Evolutionary conservation across 2,329 filamentous ascomycete genomes (phyloP).

Genomic region (Fusarium verticillioides): DNA sequence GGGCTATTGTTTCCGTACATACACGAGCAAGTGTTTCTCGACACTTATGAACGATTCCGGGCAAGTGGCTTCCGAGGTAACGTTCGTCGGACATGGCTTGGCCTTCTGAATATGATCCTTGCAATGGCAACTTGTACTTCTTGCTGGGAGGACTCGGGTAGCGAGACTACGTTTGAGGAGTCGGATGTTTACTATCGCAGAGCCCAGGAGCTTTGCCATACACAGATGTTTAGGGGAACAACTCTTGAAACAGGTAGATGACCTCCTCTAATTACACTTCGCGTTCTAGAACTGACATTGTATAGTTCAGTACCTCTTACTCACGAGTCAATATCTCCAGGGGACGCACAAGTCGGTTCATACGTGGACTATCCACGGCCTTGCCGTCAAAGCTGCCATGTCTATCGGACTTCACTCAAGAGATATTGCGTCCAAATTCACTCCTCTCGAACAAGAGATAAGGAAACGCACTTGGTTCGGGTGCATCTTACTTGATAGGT

Average conservation of each 20-base stretch:
- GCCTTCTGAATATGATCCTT: constrained; percentile 61
- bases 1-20: constrained; percentile 48
- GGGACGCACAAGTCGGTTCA: constrained; percentile 64
- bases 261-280: accelerated
- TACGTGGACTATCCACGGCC: constrained; percentile 64
- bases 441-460: constrained; percentile 57
- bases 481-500: constrained; percentile 33
- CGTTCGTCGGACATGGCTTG: constrained; percentile 61
- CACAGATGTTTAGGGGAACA: constrained; percentile 52
- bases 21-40: constrained; percentile 42
- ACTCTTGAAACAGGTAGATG: constrained; percentile 54
- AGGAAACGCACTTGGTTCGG: constrained; percentile 59
- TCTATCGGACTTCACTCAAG: constrained; percentile 63
- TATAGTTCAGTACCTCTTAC: constrained; percentile 59
- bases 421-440: constrained; percentile 49
- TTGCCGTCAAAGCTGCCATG: constrained; percentile 62
- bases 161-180: constrained; percentile 39
- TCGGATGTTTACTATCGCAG: constrained; percentile 59
- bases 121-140: constrained; percentile 56
- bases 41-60: constrained; percentile 33
- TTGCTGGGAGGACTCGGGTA: constrained; percentile 20
- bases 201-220: constrained; percentile 56
- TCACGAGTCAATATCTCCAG: constrained; percentile 64
- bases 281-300: background rate
- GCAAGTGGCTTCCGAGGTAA: constrained; percentile 41